phyloP scores from a whole-genome alignment of 768 basidiomycete genomes.

The Lentinula aciculospora region DNA sequence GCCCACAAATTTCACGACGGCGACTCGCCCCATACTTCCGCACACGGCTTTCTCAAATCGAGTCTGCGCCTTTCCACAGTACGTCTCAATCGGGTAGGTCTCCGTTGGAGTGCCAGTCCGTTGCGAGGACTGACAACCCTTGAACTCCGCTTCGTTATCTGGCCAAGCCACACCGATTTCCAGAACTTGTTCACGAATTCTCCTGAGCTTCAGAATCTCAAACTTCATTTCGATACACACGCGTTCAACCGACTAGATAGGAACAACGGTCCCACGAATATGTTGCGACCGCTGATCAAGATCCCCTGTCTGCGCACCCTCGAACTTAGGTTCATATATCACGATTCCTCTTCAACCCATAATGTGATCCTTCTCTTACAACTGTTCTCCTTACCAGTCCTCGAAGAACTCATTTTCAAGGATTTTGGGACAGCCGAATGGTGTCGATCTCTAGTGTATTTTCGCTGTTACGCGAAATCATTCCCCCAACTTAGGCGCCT shows the following conservation, averaged over 20 bases:
- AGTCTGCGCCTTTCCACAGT: conserved; percentile 5
- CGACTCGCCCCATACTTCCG: background rate
- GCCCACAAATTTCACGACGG: conserved; percentile 12
- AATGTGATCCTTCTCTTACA: conserved; percentile 7
- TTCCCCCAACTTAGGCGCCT: conserved; percentile 9
- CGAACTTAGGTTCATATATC: conserved; percentile 9
- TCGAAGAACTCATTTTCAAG: conserved; percentile 8
- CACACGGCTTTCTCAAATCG: background rate
- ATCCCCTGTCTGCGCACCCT: conserved; percentile 9
- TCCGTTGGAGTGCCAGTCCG: conserved; percentile 8
- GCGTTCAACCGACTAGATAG: conserved; percentile 9
- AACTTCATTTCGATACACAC: conserved; percentile 10
- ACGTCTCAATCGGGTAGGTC: conserved; percentile 10
- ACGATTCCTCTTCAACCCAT: conserved; percentile 6
- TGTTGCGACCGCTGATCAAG: conserved; percentile 8
- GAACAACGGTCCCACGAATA: background rate
- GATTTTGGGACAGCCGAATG: conserved; percentile 10
- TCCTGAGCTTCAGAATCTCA: conserved; percentile 8
- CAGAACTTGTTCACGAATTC: conserved; percentile 7
- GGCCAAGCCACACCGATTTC: conserved; percentile 8
- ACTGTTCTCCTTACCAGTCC: conserved; percentile 5
- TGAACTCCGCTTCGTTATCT: conserved; percentile 9
- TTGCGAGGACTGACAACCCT: conserved; percentile 8
- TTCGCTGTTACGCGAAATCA: conserved; percentile 8
- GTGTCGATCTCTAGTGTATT: conserved; percentile 12